Base-by-base conservation (phyloP, 306 rosid species). In the Quillaja saponaria region DNA sequence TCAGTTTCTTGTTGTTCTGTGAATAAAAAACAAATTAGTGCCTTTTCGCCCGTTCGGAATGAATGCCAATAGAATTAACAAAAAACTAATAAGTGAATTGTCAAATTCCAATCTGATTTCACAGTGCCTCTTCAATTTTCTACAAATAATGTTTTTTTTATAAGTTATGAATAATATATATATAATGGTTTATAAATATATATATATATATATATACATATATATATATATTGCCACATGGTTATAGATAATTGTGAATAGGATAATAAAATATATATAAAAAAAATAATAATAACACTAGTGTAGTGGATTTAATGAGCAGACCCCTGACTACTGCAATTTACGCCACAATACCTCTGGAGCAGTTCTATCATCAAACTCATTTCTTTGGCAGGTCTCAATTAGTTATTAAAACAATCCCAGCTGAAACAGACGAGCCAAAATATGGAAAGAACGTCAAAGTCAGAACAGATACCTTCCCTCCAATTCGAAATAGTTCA, bases 401-500 rank as follows among this genome's bases (percentile, higher is more conserved):
- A 52, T 58, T 80, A 55, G 60, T 80, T 75, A 77, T 71, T 66
- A 71, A 75, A 73, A 64, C 61, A 86, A 56, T 70, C 69, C 73
- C 61, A 61, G 54, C 80, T 63, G 80, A 74, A 63, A 72, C 65
- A 74, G 45, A 67, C 67, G 51, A 48, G 64, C 52, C 69, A 58
- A 67, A 25, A 73, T 73, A 33, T 63, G 68, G 61, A 76, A 56
- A 58, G 56, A 70, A 67, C 56, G 57, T 48, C 66, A 69, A 19
- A 74, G 66, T 55, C 56, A 46, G 67, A 82, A 76, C 58, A 50
- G 66, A 80, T 88, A 92, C 99, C 99, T 88, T 88, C 81, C 99
- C 99, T 74, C 99, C 99, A 67, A 92, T 92, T 74, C 84, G 96
- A 71, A 92, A 92, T 73, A 92, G 90, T 67, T 92, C 99, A 57